A percentile compares a stretch with the other conserved stretches of the same genome.
These are phyloP conservation scores for Ceratocystis variospora DNA, from an alignment of 2,329 filamentous ascomycete species.

Conservation along the genomic window DNA sequence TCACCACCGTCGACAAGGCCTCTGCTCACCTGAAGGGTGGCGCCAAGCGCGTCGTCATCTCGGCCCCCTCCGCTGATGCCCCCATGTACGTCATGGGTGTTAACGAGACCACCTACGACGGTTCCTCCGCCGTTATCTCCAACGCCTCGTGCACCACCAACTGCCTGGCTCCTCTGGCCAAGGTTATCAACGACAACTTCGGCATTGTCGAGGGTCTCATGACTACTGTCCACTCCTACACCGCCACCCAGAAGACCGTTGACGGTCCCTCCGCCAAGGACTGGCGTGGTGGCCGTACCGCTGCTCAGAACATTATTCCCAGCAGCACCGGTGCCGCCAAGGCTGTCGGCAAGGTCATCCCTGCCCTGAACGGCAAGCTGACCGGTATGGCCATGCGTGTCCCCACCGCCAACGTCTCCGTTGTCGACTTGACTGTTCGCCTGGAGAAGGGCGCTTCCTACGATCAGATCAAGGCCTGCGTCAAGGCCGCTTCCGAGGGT, in stretches of 20 bases:
- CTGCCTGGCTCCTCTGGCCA: constrained; percentile 97
- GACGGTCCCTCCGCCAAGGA: constrained; percentile 97
- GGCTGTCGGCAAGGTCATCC: constrained; percentile 99
- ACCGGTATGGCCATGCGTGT: constrained; percentile 99
- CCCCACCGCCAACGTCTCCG: constrained; percentile 95
- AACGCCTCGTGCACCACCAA: constrained; percentile 99
- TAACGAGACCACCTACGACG: constrained; percentile 89
- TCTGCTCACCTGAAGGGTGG: constrained; percentile 86
- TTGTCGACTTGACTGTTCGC: constrained; percentile 91
- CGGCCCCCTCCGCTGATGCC: constrained; percentile 82
- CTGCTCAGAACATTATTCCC: constrained; percentile 99
- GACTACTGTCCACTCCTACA: constrained; percentile 99
- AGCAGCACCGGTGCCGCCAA: constrained; percentile 98
- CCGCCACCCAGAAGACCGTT: constrained; percentile 98
- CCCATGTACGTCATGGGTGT: constrained; percentile 99
- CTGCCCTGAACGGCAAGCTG: constrained; percentile 94
- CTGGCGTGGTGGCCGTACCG: constrained; percentile 97
- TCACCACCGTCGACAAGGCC: constrained; percentile 97
- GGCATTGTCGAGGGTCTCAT: constrained; percentile 96
- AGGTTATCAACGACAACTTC: constrained; percentile 98
- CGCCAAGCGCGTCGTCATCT: constrained; percentile 96
- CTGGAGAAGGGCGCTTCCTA: constrained; percentile 80
- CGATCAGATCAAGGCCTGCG: constrained; percentile 80
- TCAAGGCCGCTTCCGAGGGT: constrained; percentile 78
- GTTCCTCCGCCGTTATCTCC: constrained; percentile 84